Evolutionary conservation across 116 monocot species (phyloP).

Genomic region (Thalassia testudinum): DNA sequence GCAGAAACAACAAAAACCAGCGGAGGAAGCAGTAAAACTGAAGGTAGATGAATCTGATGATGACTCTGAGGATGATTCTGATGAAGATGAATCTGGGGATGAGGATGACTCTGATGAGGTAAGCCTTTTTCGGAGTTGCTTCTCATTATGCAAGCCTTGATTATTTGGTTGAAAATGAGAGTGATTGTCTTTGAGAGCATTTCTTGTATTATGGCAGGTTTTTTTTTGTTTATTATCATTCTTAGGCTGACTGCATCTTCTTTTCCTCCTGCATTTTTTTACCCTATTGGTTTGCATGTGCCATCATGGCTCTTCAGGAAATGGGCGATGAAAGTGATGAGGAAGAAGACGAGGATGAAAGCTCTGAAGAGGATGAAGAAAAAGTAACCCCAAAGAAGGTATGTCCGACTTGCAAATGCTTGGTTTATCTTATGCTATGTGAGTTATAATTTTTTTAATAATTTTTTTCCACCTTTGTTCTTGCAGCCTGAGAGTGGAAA

Average conservation of each 20-base stretch:
- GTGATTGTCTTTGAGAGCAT: no score
- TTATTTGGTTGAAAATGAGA: background rate
- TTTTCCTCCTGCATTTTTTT: background rate
- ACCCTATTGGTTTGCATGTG: no score
- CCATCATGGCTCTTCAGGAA: no score
- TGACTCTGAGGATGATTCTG: conserved; percentile 18
- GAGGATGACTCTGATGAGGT: conserved; percentile 19
- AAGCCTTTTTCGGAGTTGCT: background rate
- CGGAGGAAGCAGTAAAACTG: conserved; percentile 1
- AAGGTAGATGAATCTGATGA: conserved; percentile 15
- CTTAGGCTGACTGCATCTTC: no score
- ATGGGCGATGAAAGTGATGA: conserved; percentile 23
- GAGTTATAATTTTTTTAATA: background rate
- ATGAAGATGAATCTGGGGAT: conserved; percentile 20
- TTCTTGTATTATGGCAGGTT: no score
- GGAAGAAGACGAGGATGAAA: conserved; percentile 31
- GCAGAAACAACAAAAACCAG: conserved; percentile 7
- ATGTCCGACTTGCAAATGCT: background rate
- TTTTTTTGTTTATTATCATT: background rate
- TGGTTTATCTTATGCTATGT: no score
- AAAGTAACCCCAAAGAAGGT: conserved; percentile 31
- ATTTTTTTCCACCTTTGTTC: background rate
- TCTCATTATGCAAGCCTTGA: background rate
- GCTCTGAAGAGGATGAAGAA: conserved; percentile 39
- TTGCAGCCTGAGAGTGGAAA: conserved; percentile 23